Base-by-base conservation (phyloP, 305 asterid genomes). In the Fraxinus paxiana region DNA sequence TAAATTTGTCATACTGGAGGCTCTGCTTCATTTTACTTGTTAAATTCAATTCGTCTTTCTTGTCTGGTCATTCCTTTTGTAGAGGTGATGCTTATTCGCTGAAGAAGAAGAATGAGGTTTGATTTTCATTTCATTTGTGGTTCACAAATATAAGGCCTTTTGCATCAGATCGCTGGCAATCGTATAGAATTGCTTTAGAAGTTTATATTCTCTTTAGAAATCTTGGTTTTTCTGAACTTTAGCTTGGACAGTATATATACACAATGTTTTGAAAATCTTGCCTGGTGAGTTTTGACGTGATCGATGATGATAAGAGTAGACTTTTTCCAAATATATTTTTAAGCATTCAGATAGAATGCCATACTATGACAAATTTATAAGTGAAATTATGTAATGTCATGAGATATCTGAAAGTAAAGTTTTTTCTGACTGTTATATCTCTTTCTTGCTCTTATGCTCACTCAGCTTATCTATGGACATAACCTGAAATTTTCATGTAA, bases 331-430 rank as follows among this genome's bases (percentile, higher is more conserved):
- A 28, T 28, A 28, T 26, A 12, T 31, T 76, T 67, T 63, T 63
- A 63, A 22, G 71, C 31, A 22, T 24, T 2, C 26, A 22, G 71
- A 61, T 61, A 24, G 34, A 10, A 13, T 20, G 26, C 34, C 17
- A 24, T 9, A 22, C 33, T 61, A 18, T 61, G n/a, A 22, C 35
- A 24, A 8, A 24, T 9, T 26, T 26, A 24, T 9, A 65, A 65
- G 35, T 65, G 33, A 65, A 65, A 65, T 51, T 76, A 59, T 54
- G 37, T 37, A 63, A 67, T 76, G 61, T 77, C 65, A 26, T n/a
- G 30, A 35, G 67, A 28, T 61, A 18, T 73, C 34, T 7, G 10
- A 59, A 18, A 51, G 24, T 51, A n/a, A 51, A 51, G 24, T 51
- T 51, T 51, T n/a, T 51, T n/a, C 24, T n/a, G 63, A n/a, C 22